phyloP scores from a whole-genome alignment of 2,329 filamentous ascomycete species.

The Huntiella moniliformis region DNA sequence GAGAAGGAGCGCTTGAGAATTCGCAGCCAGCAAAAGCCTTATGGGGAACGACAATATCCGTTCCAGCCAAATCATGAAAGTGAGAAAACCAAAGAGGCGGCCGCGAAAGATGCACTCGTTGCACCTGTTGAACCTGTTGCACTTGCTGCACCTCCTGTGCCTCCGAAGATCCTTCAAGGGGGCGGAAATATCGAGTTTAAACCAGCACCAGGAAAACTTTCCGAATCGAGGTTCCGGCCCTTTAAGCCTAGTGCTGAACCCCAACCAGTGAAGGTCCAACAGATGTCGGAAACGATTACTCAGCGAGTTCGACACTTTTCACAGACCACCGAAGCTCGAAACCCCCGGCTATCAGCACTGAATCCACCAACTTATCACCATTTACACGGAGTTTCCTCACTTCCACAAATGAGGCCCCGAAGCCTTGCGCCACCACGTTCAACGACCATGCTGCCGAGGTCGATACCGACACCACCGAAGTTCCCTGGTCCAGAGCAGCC shows the following conservation, averaged over 20 bases:
- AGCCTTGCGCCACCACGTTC: background rate
- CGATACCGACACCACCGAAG: background rate
- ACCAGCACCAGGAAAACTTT: background rate
- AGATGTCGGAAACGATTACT: too few relatives aligned
- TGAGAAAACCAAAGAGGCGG: background rate
- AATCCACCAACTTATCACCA: too few relatives aligned
- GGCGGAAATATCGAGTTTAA: background rate
- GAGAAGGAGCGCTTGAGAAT: constrained; percentile 5
- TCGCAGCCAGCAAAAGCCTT: constrained; percentile 4
- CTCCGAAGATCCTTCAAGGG: background rate
- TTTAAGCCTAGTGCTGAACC: constrained; percentile 3
- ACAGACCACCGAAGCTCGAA: too few relatives aligned
- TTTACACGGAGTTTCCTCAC: too few relatives aligned
- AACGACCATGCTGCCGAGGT: background rate
- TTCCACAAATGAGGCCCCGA: too few relatives aligned
- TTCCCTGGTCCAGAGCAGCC: background rate
- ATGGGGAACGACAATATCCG: constrained; percentile 10
- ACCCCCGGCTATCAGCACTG: too few relatives aligned
- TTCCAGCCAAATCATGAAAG: constrained; percentile 10
- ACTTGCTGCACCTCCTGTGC: background rate
- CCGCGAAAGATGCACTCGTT: background rate
- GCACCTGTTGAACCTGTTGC: background rate
- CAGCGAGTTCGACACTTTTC: too few relatives aligned
- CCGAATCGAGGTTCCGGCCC: constrained; percentile 2
- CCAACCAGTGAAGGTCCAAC: background rate